A percentile compares a stretch with the other conserved stretches of the same genome.
phyloP scores from a whole-genome alignment of 2,329 filamentous ascomycete species.

The Juglanconis juglandina region DNA sequence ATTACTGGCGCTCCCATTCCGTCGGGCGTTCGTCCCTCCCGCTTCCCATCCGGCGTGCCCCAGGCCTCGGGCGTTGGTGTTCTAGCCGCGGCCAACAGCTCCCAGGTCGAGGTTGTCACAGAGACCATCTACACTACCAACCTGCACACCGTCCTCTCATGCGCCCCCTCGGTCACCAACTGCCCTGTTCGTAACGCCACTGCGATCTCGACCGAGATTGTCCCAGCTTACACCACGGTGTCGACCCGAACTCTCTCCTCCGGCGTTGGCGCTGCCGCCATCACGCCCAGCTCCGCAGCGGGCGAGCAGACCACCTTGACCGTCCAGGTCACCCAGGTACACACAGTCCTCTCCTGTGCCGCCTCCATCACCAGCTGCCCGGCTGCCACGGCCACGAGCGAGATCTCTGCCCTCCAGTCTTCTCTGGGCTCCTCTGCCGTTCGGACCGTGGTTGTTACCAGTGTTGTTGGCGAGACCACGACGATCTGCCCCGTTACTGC shows the following conservation, averaged over 20 bases:
- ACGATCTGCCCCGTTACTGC: slow-evolving; percentile 25
- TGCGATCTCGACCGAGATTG: slow-evolving; percentile 19
- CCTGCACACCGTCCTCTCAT: slow-evolving; percentile 23
- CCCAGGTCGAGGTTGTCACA: slow-evolving; percentile 14
- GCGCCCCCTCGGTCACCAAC: slow-evolving; percentile 23
- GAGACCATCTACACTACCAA: slow-evolving; percentile 18
- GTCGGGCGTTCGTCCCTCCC: background rate
- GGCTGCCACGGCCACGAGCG: slow-evolving; percentile 15
- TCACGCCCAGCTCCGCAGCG: background rate
- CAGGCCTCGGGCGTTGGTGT: background rate
- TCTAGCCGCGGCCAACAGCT: slow-evolving; percentile 2
- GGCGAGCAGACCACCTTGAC: slow-evolving; percentile 18
- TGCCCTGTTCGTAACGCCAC: slow-evolving; percentile 21
- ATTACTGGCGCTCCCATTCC: background rate
- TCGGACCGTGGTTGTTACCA: slow-evolving; percentile 23
- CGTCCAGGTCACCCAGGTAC: slow-evolving; percentile 12
- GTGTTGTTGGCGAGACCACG: slow-evolving; percentile 22
- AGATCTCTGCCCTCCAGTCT: slow-evolving; percentile 9
- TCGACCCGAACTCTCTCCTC: slow-evolving; percentile 4
- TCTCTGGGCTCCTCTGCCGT: slow-evolving; percentile 19
- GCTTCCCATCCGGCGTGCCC: background rate
- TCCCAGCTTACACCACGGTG: slow-evolving; percentile 16
- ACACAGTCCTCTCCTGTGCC: slow-evolving; percentile 29
- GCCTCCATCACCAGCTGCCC: slow-evolving; percentile 29
- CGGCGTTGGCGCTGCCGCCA: background rate